Evolutionary conservation across 768 basidiomycete genomes (phyloP), one percentile per base, ranked within the genome.

Genomic region (Xerocomus spinulosus): DNA sequence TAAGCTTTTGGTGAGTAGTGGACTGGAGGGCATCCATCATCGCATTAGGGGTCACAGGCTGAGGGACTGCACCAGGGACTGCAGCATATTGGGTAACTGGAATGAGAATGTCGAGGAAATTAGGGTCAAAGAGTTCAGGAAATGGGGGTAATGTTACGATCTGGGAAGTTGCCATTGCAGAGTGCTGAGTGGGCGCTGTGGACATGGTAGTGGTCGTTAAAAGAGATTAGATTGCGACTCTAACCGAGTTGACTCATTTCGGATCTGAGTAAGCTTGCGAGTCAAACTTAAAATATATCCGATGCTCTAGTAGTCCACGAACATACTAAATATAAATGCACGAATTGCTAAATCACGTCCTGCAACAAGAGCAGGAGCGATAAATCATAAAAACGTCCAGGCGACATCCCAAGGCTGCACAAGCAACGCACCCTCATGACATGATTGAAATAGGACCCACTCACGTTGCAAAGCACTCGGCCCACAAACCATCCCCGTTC

Each of bases 31-130:
- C 81, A 9, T 75, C 72, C 63, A 85, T 82, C 70, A 85, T 77
- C 0, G 75, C 58, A 60, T 81, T 78, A 4, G 47, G 47, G 15
- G 49, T 42, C 4, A 42, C 41, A n/a, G n/a, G n/a, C n/a, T n/a
- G n/a, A n/a, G n/a, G n/a, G n/a, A n/a, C n/a, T n/a, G n/a, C n/a
- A n/a, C n/a, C n/a, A n/a, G n/a, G n/a, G n/a, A n/a, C n/a, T n/a
- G n/a, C n/a, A n/a, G n/a, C n/a, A 34, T 40, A 9, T 3, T 44
- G 30, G 4, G 44, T 28, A 3, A 51, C 40, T 25, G 82, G 81
- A n/a, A 84, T 52, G 18, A 85, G 73, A 34, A 70, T 56, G 59
- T 84, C 74, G 43, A 84, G 74, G 53, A 78, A 83, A 54, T 76
- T 71, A 26, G 75, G 65, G 44, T 80, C 63, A 48, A 72, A 78